Conservation (phyloP, 1,139 yeast genomes). For the Scheffersomyces parashehatae region DNA sequence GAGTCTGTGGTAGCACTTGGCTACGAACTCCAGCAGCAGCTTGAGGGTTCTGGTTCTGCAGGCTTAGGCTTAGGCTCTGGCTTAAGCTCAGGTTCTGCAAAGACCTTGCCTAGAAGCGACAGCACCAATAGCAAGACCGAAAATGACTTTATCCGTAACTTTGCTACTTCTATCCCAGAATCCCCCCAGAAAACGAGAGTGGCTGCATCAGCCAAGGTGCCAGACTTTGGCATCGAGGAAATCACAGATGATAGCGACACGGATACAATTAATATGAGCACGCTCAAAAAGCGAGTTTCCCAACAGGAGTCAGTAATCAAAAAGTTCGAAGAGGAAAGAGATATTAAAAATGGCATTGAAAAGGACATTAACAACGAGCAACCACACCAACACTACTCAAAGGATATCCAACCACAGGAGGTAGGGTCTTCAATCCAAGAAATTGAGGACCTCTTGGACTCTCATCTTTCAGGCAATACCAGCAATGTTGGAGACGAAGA, state of each 20-base stretch:
- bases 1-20: constrained; percentile 31
- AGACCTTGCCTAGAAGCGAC: neutral
- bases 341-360: constrained; percentile 10
- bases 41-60: constrained; percentile 9
- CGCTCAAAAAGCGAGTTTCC: neutral
- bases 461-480: constrained; percentile 15
- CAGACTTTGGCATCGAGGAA: constrained; percentile 45
- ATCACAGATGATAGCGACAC: constrained; percentile 33
- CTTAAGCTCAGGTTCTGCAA: constrained; percentile 1
- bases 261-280: constrained; percentile 6
- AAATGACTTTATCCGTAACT: constrained; percentile 9
- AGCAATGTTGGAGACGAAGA: neutral
- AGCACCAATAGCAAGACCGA: constrained; percentile 2
- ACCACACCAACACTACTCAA: neutral
- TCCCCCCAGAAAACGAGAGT: constrained; percentile 4
- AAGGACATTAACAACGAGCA: constrained; percentile 1
- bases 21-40: constrained; percentile 22
- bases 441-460: constrained; percentile 42
- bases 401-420: constrained; percentile 2
- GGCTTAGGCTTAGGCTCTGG: neutral
- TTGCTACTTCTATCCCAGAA: constrained; percentile 11
- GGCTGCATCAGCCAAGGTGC: constrained; percentile 13
- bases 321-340: constrained; percentile 3
- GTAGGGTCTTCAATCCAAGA: constrained; percentile 43
- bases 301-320: neutral